phyloP scores from a whole-genome alignment of 148 eudicot species.

The Vaccinium corymbosum region DNA sequence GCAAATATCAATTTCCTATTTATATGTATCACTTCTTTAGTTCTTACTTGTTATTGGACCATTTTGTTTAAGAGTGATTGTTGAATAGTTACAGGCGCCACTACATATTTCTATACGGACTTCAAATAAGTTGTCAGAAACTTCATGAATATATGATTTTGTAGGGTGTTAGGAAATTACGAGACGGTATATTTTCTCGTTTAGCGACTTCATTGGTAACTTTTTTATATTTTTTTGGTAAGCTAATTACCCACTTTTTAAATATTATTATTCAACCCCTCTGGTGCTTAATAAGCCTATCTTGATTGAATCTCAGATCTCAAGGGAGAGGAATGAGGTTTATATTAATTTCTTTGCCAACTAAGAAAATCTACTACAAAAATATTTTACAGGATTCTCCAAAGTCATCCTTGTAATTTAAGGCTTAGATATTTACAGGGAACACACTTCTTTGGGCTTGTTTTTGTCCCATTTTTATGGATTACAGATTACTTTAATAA shows the following conservation, averaged over 20 bases:
- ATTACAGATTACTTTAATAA: background rate
- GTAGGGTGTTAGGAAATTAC: background rate
- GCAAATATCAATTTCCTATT: too few species aligned
- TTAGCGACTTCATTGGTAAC: background rate
- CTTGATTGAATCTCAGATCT: constrained; percentile 22
- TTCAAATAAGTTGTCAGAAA: background rate
- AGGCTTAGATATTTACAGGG: background rate
- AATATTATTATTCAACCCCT: background rate
- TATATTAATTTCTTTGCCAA: constrained; percentile 13
- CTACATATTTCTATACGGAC: background rate
- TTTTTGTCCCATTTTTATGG: background rate
- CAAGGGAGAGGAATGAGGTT: constrained; percentile 3
- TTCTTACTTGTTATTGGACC: background rate
- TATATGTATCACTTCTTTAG: background rate
- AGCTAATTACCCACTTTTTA: background rate
- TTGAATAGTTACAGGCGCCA: background rate
- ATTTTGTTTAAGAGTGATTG: background rate
- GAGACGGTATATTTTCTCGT: background rate
- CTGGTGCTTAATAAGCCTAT: background rate
- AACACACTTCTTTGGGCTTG: background rate
- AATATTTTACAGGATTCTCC: background rate
- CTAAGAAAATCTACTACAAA: background rate
- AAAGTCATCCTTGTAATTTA: background rate
- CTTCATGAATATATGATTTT: background rate
- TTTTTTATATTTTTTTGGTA: background rate